These are phyloP conservation scores for Fusarium brevicatenulatum DNA, from an alignment of 2,329 filamentous ascomycete species.

Conservation along the genomic window DNA sequence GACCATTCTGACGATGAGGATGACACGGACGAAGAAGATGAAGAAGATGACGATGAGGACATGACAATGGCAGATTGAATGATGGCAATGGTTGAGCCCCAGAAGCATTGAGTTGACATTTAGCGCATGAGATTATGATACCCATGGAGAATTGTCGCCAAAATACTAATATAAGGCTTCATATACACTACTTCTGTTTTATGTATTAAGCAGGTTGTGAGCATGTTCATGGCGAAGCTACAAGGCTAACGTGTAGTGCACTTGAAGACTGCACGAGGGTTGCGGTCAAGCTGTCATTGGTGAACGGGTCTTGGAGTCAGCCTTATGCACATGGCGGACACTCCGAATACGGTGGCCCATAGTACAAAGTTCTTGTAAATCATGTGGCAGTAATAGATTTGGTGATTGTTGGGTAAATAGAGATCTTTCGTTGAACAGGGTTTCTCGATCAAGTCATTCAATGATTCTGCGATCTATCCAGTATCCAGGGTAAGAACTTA, in stretches of 20 bases:
- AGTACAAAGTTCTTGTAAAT: neutral
- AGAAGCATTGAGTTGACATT: conserved; percentile 3
- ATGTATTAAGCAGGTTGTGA: neutral
- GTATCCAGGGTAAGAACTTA: neutral
- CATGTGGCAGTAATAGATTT: neutral
- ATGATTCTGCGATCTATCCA: neutral
- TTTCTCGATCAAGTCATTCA: neutral
- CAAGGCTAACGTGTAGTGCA: conserved; percentile 6
- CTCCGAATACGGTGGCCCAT: neutral
- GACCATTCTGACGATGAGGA: conserved; percentile 44
- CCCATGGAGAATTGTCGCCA: conserved; percentile 32
- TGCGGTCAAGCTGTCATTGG: conserved; percentile 25
- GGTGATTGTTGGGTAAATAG: neutral
- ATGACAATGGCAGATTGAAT: conserved; percentile 40
- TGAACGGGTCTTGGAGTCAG: neutral
- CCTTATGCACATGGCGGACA: neutral
- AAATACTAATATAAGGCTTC: conserved; percentile 15
- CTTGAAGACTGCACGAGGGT: conserved; percentile 17
- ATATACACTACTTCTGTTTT: neutral
- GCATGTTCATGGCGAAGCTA: conserved; percentile 1
- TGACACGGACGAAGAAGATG: conserved; percentile 43
- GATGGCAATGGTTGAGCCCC: neutral
- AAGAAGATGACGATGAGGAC: conserved; percentile 45
- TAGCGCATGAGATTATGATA: conserved; percentile 38
- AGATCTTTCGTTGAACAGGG: neutral